phyloP scores from a whole-genome alignment of 192 early-diverging fungal genomes.

The Coemansia reversa region DNA sequence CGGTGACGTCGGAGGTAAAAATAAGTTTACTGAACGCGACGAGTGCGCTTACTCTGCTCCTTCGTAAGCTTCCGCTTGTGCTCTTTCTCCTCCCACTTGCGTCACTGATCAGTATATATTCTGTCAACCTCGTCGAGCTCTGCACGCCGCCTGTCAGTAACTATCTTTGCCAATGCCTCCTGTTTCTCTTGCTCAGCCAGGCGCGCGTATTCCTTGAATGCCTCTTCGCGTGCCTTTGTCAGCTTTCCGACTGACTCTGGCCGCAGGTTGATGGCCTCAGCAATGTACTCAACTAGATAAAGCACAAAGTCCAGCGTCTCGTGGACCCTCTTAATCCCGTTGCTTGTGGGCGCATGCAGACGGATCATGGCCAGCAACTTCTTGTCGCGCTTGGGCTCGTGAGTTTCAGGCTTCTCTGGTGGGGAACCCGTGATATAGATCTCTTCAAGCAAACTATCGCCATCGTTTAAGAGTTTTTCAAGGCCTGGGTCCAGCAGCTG shows the following conservation, averaged over 20 bases:
- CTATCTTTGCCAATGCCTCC: constrained; percentile 66
- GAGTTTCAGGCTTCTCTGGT: constrained; percentile 57
- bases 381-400: constrained; percentile 56
- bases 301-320: constrained; percentile 52
- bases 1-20: not conserved
- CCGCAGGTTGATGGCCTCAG: constrained; percentile 29
- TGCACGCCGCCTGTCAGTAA: constrained; percentile 65
- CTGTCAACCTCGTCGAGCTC: constrained; percentile 66
- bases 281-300: constrained; percentile 42
- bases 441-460: constrained; percentile 55
- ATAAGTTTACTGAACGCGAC: constrained; percentile 51
- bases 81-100: constrained; percentile 84
- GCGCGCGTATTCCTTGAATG: constrained; percentile 64
- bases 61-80: constrained; percentile 70
- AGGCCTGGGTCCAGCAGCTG: constrained; percentile 58
- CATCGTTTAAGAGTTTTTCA: constrained; percentile 37
- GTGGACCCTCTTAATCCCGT: constrained; percentile 16
- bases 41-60: constrained; percentile 59
- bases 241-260: constrained; percentile 59
- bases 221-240: constrained; percentile 63
- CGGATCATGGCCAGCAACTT: constrained; percentile 41
- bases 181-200: constrained; percentile 65
- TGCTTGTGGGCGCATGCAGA: constrained; percentile 28
- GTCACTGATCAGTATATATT: constrained; percentile 73
- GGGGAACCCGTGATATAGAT: constrained; percentile 63